A percentile compares a stretch with the other conserved stretches of the same genome.
Conservation (phyloP, 257 asterid genomes). For the Echium plantagineum region DNA sequence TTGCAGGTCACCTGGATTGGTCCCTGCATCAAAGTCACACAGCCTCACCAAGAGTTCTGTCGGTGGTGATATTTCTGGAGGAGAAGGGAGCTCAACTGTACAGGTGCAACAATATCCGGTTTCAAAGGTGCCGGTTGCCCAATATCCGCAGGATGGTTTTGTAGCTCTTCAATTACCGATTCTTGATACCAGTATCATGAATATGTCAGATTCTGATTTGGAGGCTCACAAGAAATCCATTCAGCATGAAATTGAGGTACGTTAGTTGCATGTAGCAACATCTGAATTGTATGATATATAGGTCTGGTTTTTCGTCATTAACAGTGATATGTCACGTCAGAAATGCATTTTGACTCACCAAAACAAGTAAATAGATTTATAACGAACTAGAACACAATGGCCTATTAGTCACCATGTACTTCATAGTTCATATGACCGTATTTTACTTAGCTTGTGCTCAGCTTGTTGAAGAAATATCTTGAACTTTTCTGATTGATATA, state of each 20-base stretch:
- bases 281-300: neutral
- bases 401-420: too few species aligned
- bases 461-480: too few species aligned
- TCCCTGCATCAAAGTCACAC: conserved; percentile 26
- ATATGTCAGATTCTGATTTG: conserved; percentile 26
- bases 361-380: too few species aligned
- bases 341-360: too few species aligned
- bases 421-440: too few species aligned
- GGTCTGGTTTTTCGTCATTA: neutral
- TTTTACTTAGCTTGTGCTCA: too few species aligned
- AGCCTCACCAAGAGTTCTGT: neutral
- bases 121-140: too few species aligned
- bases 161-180: conserved; percentile 20
- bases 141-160: conserved; percentile 16
- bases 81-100: neutral
- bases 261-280: conserved; percentile 10
- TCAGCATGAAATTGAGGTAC: conserved; percentile 74
- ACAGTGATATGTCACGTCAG: neutral
- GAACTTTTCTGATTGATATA: neutral
- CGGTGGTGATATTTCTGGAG: neutral
- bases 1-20: conserved; percentile 22
- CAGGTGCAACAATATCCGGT: conserved; percentile 2
- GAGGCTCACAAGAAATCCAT: conserved; percentile 45
- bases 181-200: conserved; percentile 10
- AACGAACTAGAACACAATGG: too few species aligned